Conservation (phyloP, 345 rosid genomes). For the Xanthoceras sorbifolium region DNA sequence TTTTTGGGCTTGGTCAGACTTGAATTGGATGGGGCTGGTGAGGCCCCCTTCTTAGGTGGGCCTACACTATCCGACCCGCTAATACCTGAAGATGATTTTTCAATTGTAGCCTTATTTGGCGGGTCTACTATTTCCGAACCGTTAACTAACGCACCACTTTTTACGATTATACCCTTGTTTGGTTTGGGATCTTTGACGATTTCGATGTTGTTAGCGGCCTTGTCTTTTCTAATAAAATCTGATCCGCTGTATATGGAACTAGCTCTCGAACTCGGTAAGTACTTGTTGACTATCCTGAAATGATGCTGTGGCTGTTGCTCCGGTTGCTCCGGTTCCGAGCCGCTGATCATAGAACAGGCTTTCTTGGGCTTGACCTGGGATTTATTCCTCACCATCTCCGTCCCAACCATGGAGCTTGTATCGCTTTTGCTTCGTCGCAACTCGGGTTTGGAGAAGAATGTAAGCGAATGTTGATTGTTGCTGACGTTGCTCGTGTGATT, state of each 20-base stretch:
- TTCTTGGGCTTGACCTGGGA: neutral
- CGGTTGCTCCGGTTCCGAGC: neutral
- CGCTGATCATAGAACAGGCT: constrained; percentile 31
- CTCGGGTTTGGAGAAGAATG: constrained; percentile 40
- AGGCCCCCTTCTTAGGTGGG: neutral
- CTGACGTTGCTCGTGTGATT: neutral
- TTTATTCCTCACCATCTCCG: constrained; percentile 13
- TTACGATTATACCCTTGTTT: neutral
- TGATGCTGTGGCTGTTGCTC: neutral
- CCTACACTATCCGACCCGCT: neutral
- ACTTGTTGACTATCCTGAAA: constrained; percentile 1
- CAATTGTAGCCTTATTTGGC: neutral
- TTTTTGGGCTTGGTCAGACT: neutral
- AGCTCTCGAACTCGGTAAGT: constrained; percentile 4
- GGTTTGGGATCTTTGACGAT: neutral
- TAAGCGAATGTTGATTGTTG: constrained; percentile 23
- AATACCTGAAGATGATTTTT: neutral
- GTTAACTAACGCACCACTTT: constrained; percentile 5
- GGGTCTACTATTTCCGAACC: constrained; percentile 14
- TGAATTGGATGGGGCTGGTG: neutral
- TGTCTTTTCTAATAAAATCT: constrained; percentile 8
- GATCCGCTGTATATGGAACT: constrained; percentile 28
- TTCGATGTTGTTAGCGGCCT: neutral
- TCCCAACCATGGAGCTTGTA: constrained; percentile 56
- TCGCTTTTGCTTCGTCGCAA: constrained; percentile 82